Conservation (phyloP, 2,329 filamentous ascomycete genomes). For the Xylariomycetidae sp. region DNA sequence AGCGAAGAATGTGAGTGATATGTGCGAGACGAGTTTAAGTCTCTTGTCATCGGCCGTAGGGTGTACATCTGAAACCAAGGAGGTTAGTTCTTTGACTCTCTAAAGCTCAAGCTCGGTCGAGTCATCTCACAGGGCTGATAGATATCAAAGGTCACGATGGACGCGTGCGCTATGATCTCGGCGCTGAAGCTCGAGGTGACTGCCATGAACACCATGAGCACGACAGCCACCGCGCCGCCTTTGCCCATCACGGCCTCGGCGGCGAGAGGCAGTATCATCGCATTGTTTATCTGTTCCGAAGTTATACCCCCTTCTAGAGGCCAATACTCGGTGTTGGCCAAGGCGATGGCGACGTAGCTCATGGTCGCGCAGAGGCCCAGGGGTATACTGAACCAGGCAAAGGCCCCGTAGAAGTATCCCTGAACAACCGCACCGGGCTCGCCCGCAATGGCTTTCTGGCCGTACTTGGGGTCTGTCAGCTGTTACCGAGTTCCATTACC, state of each 20-base stretch:
- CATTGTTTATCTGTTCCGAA: conserved; percentile 57
- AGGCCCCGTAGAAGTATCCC: conserved; percentile 63
- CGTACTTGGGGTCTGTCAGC: conserved; percentile 40
- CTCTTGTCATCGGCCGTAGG: conserved; percentile 58
- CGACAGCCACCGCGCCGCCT: conserved; percentile 60
- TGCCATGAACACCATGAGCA: conserved; percentile 67
- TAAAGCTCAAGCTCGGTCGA: neutral
- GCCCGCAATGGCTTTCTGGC: conserved; percentile 68
- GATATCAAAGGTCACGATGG: conserved; percentile 66
- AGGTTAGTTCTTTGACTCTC: neutral
- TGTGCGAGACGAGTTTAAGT: conserved; percentile 63
- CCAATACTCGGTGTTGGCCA: conserved; percentile 55
- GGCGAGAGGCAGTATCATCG: conserved; percentile 62
- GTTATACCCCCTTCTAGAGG: conserved; percentile 53
- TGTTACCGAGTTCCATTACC: neutral
- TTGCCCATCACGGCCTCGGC: conserved; percentile 62
- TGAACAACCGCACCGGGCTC: conserved; percentile 63
- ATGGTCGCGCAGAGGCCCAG: conserved; percentile 67
- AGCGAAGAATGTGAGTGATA: conserved; percentile 54
- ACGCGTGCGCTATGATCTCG: conserved; percentile 66
- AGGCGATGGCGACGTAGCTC: conserved; percentile 60
- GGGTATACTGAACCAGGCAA: conserved; percentile 68
- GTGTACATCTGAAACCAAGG: conserved; percentile 52
- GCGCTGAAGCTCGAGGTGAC: conserved; percentile 64
- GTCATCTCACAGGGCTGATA: conserved; percentile 51